Percentiles rank a stretch among this genome's conserved stretches.
These are phyloP conservation scores for Piper longum DNA, from an alignment of 164 flowering plant species.

Conservation along the genomic window DNA sequence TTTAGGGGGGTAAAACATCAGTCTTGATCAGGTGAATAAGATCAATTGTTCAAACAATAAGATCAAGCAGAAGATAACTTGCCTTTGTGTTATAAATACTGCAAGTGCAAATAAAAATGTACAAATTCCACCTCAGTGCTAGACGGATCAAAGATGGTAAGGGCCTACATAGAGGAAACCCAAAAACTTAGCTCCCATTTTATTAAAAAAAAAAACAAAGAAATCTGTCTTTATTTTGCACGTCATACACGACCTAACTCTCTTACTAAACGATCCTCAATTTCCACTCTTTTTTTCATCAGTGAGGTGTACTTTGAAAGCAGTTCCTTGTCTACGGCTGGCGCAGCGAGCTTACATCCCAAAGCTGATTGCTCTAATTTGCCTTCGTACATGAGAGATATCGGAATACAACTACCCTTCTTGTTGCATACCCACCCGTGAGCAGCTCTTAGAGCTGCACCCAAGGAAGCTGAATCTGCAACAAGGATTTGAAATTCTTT, in stretches of 20 bases:
- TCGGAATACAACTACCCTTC: constrained; percentile 54
- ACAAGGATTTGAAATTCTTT: not conserved
- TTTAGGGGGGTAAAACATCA: no score
- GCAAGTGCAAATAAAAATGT: no score
- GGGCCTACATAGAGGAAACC: not conserved
- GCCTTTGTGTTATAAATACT: no score
- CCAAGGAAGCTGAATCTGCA: constrained; percentile 91
- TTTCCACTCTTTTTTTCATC: constrained; percentile 77
- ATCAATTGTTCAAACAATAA: no score
- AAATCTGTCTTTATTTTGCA: not conserved
- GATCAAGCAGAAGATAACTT: no score
- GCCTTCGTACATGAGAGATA: constrained; percentile 43
- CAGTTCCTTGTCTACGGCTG: constrained; percentile 40
- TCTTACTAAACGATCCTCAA: constrained; percentile 61
- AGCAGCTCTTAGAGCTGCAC: constrained; percentile 89
- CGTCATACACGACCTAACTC: constrained; percentile 39
- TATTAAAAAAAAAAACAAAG: not conserved
- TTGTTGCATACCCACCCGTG: constrained; percentile 90
- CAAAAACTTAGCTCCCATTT: not conserved
- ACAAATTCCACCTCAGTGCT: no score
- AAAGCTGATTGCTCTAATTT: constrained; percentile 37
- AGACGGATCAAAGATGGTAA: no score
- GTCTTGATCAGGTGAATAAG: no score
- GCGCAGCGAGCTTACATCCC: constrained; percentile 43
- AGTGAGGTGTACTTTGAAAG: constrained; percentile 39